A percentile compares a stretch with the other conserved stretches of the same genome.
phyloP scores from a whole-genome alignment of 257 asterid genomes.

The Solanum boliviense region DNA sequence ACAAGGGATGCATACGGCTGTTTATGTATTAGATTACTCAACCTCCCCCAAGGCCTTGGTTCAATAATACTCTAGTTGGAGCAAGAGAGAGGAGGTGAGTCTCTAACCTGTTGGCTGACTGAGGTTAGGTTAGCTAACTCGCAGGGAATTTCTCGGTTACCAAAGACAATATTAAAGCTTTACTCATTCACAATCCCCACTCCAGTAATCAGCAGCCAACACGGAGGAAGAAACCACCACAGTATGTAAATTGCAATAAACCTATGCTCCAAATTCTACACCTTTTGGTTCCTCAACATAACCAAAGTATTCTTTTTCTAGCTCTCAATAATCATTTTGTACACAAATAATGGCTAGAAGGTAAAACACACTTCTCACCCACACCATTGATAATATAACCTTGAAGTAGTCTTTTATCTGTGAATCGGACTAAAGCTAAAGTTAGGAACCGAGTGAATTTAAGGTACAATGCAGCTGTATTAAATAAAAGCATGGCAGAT shows the following conservation, averaged over 20 bases:
- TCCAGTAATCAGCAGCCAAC: background rate
- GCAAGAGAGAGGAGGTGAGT: background rate
- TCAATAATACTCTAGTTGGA: background rate
- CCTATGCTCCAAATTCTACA: background rate
- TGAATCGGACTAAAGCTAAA: background rate
- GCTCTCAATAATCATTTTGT: background rate
- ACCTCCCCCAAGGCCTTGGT: background rate
- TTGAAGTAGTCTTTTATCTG: background rate
- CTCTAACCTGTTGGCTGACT: background rate
- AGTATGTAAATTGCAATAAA: background rate
- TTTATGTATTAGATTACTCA: background rate
- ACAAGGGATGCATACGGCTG: background rate
- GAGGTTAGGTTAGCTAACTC: background rate
- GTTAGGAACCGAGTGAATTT: background rate
- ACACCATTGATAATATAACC: background rate
- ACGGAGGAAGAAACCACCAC: background rate
- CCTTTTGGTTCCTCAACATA: background rate
- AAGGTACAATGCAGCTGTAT: background rate
- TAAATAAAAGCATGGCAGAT: background rate
- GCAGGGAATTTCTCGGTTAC: background rate
- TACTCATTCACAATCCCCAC: background rate
- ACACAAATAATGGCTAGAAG: background rate
- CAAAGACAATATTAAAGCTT: background rate
- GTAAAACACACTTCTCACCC: background rate
- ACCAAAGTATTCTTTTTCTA: background rate